Evolutionary conservation across 106 monocot genomes (phyloP), one percentile per base, ranked within the genome.

Genomic region (Dendrobium catenatum): DNA sequence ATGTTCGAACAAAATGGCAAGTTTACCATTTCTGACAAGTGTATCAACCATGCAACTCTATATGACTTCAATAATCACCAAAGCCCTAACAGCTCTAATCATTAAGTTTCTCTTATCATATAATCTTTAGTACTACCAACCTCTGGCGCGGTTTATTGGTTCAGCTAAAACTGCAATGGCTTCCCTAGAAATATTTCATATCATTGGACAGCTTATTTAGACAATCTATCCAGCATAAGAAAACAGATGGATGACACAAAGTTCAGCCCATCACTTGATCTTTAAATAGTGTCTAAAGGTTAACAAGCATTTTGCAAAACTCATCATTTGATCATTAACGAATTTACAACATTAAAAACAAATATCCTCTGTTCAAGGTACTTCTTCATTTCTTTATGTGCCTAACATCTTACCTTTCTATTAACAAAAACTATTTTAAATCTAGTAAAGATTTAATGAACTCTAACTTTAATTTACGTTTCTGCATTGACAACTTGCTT

Each of bases 241-340:
- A 70, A 66, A 66, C 24, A 70, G 70, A 70, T 70, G 11, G 70
- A 29, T 70, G 70, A 37, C 29, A 70, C 22, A n/a, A 51, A 66
- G 31, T 13, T 37, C 37, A 0, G 37, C 37, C 70, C 15, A 70
- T 4, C 9, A 29, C 33, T 70, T 15, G 3, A 70, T 70, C 70
- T 33, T 37, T 33, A 70, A 33, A 70, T 33, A 70, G 29, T 68
- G 68, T 37, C 70, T 15, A 37, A 31, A 37, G 6, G 13, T 6
- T 70, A 70, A 70, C 33, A 70, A 70, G 70, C 70, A 37, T 70
- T 70, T 33, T 6, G 24, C 6, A 33, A 31, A 70, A 37, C 15
- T 70, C 37, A 0, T 17, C 2, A 16, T 70, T 15, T 3, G 11
- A 37, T 70, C 15, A 37, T 33, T 4, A 37, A 70, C 37, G 9